Percentiles rank a stretch among this genome's conserved stretches.
These are phyloP conservation scores for Eucalyptus cloeziana DNA, from an alignment of 345 rosid genomes.

Conservation along the genomic window DNA sequence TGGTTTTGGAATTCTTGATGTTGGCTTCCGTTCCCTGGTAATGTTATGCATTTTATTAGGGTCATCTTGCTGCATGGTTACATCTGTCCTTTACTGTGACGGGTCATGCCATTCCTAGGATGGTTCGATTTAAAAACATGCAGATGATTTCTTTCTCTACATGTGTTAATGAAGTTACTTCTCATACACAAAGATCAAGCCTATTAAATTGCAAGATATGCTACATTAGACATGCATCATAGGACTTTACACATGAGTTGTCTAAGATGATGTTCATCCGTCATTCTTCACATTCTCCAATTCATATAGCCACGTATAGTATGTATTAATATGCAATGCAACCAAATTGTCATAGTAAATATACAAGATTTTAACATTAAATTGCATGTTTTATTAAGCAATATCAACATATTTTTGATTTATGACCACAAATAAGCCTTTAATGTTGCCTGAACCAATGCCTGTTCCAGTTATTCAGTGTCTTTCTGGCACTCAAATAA, in stretches of 20 bases:
- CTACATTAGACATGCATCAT: neutral
- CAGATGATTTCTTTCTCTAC: neutral
- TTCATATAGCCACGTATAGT: neutral
- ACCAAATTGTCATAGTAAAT: neutral
- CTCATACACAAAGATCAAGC: neutral
- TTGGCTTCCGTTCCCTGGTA: conserved; percentile 82
- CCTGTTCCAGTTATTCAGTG: neutral
- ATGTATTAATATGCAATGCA: neutral
- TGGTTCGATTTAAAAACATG: neutral
- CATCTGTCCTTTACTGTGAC: neutral
- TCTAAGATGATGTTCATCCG: neutral
- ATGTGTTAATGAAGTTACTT: neutral
- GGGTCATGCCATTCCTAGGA: neutral
- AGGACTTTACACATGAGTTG: neutral
- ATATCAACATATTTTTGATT: neutral
- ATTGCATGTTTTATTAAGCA: neutral
- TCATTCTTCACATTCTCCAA: neutral
- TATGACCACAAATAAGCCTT: neutral
- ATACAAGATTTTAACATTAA: neutral
- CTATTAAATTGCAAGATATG: neutral
- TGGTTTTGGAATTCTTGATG: conserved; percentile 95
- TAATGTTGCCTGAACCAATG: neutral
- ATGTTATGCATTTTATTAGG: neutral
- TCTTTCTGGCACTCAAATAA: neutral
- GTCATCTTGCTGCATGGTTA: neutral